Conservation (phyloP, 805 yeast genomes). For the Starmerella gropengiesseri region DNA sequence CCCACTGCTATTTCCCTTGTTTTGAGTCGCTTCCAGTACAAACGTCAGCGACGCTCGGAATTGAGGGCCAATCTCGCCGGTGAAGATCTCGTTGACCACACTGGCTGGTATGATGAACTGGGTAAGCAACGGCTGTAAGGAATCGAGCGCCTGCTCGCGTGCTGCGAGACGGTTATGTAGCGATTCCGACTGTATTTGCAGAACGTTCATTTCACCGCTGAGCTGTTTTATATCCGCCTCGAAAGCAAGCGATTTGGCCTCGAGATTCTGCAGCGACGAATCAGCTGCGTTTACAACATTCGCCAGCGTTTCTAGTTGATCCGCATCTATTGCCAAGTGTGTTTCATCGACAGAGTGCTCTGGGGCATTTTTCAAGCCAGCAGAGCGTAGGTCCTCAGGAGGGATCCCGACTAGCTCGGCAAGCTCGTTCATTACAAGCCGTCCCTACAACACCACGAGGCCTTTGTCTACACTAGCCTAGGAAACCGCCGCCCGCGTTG, state of each 20-base stretch:
- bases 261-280: slow-evolving; percentile 7
- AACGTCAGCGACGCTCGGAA: slow-evolving; percentile 42
- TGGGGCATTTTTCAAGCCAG: background rate
- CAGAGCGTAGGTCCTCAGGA: background rate
- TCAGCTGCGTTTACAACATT: slow-evolving; percentile 3
- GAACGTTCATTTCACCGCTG: slow-evolving; percentile 50
- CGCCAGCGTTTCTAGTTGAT: slow-evolving; percentile 5
- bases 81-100: slow-evolving; percentile 45
- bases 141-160: slow-evolving; percentile 39
- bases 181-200: slow-evolving; percentile 43
- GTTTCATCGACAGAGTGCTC: slow-evolving; percentile 7
- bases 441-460: background rate
- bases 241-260: slow-evolving; percentile 31
- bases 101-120: slow-evolving; percentile 69
- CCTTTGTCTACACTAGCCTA: background rate
- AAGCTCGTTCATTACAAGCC: slow-evolving; percentile 8
- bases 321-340: background rate
- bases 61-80: slow-evolving; percentile 42
- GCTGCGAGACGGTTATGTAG: slow-evolving; percentile 39
- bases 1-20: slow-evolving; percentile 14
- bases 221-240: slow-evolving; percentile 45
- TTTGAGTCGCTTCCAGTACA: slow-evolving; percentile 12
- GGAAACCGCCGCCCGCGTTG: background rate
- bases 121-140: slow-evolving; percentile 62
- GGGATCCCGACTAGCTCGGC: slow-evolving; percentile 5